Evolutionary conservation across 1,139 yeast genomes (phyloP), one percentile per base, ranked within the genome.

Genomic region (Blastobotrys apis): DNA sequence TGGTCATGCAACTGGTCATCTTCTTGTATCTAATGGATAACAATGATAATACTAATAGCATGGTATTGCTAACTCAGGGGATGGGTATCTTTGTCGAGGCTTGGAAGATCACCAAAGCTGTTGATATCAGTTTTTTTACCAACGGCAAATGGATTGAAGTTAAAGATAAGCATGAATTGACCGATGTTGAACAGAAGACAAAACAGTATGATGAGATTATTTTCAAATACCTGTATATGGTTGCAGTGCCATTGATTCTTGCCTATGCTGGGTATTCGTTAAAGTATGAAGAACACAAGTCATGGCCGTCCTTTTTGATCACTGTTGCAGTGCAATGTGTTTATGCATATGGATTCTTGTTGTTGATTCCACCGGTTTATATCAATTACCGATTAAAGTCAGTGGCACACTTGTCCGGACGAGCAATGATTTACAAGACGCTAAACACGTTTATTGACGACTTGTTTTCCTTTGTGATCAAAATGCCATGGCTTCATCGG

Each of bases 391-490:
- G 71, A 41, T 59, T 68, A 41, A 68, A 68, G 53, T 64, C 68
- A 1, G 72, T 68, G 5, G 72, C 72, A 2, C 72, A 68, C 52
- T 65, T 68, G 61, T 70, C 72, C 4, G 56, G 63, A 38, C 60
- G 65, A 41, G 69, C 72, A 5, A 64, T 68, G 69, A 60, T 65
- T 3, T 68, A 67, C 57, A 68, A 68, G 51, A 67, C 68, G 39
- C 61, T 68, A 34, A 68, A 67, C 49, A 68, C 72, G 4, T 66
- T 68, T 44, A 68, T 68, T 43, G 72, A 68, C 49, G 72, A 68
- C 43, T 46, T 67, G 48, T 67, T 68, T 54, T 71, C 72, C 2
- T 68, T 67, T 54, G 71, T 68, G 25, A 61, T 68, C 41, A 68
- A 66, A 53, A 57, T 55, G 57, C 72, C 72, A 1, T 58, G 68